A percentile compares a stretch with the other conserved stretches of the same genome.
Conservation (phyloP, 2,329 filamentous ascomycete species). For the Arthrocladium fulminans region DNA sequence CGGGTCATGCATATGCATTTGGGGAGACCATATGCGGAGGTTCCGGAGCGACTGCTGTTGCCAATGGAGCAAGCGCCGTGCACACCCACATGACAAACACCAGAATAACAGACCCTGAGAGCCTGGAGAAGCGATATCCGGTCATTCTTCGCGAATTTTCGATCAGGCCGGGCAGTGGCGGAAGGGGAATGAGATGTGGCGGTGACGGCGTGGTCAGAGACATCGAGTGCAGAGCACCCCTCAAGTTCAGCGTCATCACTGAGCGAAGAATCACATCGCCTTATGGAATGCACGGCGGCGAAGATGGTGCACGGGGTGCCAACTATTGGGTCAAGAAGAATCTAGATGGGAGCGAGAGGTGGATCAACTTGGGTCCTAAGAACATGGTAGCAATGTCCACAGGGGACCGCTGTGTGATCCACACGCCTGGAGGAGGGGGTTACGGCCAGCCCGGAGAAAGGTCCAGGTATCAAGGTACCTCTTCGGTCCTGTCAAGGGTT, state of each 20-base stretch:
- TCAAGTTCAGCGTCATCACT: slow-evolving; percentile 70
- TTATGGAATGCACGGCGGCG: slow-evolving; percentile 76
- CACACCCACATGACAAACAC: slow-evolving; percentile 87
- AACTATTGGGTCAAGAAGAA: slow-evolving; percentile 89
- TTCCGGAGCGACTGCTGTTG: slow-evolving; percentile 63
- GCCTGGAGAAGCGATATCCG: slow-evolving; percentile 72
- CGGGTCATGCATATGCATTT: slow-evolving; percentile 64
- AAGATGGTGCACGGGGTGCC: slow-evolving; percentile 65
- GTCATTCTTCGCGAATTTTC: slow-evolving; percentile 66
- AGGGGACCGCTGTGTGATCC: too few species aligned
- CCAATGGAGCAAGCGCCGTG: slow-evolving; percentile 68
- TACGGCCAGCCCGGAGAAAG: too few species aligned
- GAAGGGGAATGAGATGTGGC: slow-evolving; percentile 57
- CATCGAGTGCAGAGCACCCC: slow-evolving; percentile 72
- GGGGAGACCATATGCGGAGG: slow-evolving; percentile 83
- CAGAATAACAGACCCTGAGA: slow-evolving; percentile 72
- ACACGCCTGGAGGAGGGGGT: too few species aligned
- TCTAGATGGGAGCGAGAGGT: too few species aligned
- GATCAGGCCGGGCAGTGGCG: slow-evolving; percentile 56
- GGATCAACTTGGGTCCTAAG: too few species aligned
- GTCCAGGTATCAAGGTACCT: too few species aligned
- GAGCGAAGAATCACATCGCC: slow-evolving; percentile 68
- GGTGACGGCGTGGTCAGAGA: slow-evolving; percentile 72
- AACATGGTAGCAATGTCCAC: too few species aligned
- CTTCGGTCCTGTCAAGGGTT: too few species aligned